phyloP scores from a whole-genome alignment of 164 flowering plant species.

The Tetracentron sinense region DNA sequence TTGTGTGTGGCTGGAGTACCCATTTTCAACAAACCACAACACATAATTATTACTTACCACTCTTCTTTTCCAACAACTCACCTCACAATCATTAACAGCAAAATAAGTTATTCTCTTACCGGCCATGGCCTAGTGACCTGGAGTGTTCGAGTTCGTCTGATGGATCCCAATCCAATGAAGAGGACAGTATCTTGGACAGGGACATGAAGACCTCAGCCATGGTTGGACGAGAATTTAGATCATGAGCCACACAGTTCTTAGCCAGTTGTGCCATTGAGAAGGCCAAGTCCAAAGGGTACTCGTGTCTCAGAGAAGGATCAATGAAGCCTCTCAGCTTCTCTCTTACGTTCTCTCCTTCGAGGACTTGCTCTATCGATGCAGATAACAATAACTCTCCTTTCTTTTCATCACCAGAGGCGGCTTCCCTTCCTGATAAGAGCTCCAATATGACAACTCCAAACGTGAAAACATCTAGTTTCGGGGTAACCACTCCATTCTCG shows the following conservation, averaged over 20 bases:
- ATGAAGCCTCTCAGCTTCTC: conserved; percentile 46
- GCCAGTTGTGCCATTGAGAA: conserved; percentile 61
- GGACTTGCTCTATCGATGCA: conserved; percentile 29
- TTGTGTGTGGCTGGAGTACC: too few relatives aligned
- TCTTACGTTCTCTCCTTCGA: conserved; percentile 54
- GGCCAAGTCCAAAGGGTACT: conserved; percentile 63
- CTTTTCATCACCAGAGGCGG: conserved; percentile 20
- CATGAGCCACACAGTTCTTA: conserved; percentile 44
- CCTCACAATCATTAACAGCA: too few relatives aligned
- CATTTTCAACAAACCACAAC: too few relatives aligned
- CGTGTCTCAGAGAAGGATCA: conserved; percentile 36
- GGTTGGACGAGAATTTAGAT: conserved; percentile 48
- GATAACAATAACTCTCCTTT: conserved; percentile 30
- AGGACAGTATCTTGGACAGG: conserved; percentile 51
- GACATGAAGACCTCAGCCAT: conserved; percentile 42
- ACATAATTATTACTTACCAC: too few relatives aligned
- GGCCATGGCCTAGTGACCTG: conserved; percentile 27
- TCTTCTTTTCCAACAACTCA: too few relatives aligned
- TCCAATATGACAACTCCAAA: conserved; percentile 69
- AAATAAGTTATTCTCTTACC: conserved; percentile 12
- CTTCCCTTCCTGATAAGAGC: conserved; percentile 63
- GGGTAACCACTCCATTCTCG: conserved; percentile 58
- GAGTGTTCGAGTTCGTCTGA: conserved; percentile 41
- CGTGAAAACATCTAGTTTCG: conserved; percentile 65
- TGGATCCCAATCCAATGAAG: conserved; percentile 71